Conservation (phyloP, 2,329 filamentous ascomycete genomes). For the Beauveria pseudobassiana region DNA sequence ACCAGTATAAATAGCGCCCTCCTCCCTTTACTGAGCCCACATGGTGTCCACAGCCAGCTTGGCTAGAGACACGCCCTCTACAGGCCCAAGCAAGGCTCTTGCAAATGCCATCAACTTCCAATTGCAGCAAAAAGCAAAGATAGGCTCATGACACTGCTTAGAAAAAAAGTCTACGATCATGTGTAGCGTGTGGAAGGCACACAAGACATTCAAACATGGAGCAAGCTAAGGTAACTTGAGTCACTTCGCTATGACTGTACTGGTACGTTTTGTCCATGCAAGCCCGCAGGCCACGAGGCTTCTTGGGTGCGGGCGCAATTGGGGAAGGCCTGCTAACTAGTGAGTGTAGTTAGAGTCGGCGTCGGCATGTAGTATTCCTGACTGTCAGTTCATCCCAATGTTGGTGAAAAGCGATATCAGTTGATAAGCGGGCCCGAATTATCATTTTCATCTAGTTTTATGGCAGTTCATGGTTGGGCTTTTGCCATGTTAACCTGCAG, state of each 20-base stretch:
- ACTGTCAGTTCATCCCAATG: too few relatives aligned
- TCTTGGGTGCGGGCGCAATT: too few relatives aligned
- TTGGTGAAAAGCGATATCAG: not conserved
- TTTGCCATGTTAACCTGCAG: not conserved
- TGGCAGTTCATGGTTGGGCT: not conserved
- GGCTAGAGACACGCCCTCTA: not conserved
- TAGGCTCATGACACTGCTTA: not conserved
- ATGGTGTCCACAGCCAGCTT: not conserved
- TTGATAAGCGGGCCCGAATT: too few relatives aligned
- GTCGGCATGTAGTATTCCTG: too few relatives aligned
- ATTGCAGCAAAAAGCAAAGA: not conserved
- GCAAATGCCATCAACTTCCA: not conserved
- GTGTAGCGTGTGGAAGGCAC: not conserved
- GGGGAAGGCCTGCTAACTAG: too few relatives aligned
- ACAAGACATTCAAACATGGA: too few relatives aligned
- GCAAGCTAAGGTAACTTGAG: too few relatives aligned
- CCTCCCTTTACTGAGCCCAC: not conserved
- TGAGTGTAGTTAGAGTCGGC: too few relatives aligned
- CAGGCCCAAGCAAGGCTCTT: not conserved
- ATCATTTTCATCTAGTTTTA: not conserved
- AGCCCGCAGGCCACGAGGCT: too few relatives aligned
- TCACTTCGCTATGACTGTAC: too few relatives aligned
- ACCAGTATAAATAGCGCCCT: not conserved
- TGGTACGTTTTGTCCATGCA: too few relatives aligned
- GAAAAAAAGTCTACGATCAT: not conserved